Evolutionary conservation across 768 basidiomycete species (phyloP), one percentile per base, ranked within the genome.

Genomic region (Amanita polypyramis): DNA sequence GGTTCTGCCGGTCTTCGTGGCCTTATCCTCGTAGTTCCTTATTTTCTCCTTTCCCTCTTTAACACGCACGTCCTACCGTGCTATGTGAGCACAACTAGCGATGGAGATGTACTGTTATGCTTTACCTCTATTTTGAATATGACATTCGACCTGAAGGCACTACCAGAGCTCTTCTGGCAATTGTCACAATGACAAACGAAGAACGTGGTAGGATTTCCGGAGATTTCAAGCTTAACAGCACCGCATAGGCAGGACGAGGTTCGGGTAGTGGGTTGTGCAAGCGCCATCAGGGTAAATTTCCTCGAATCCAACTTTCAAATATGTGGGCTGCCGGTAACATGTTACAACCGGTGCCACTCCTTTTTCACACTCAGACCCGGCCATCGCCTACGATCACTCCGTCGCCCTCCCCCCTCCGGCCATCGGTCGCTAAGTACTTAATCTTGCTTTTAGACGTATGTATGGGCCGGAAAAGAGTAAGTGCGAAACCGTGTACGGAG

Each of bases 171-270:
- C 39, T 62, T 57, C 55, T 63, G 62, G 55, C 66, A 68, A 42
- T 68, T 64, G 21, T 19, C 25, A 48, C 66, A 66, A 47, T 66
- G 63, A 43, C 65, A 68, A 5, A 66, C 51, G 4, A 56, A 47
- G 49, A 57, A 66, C 33, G 58, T 55, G 44, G 63, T 57, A 8
- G 64, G 66, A 33, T 65, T 60, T 12, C 59, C 62, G 11, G 36
- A 38, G 32, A 63, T 43, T 20, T 56, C 55, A 42, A 59, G 62
- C 21, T 54, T 54, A n/a, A 65, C 55, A 6, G 42, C 41, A 21
- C 54, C 56, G 49, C 66, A 67, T 3, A 66, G 55, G 41, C 66
- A 67, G 29, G 50, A 55, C 27, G 55, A 62, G 12, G 49, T 21
- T 29, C 35, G 49, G 19, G 9, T 14, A 5, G 35, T n/a, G n/a